phyloP scores from a whole-genome alignment of 2,329 filamentous ascomycete genomes.

The Xylaria arbuscula region DNA sequence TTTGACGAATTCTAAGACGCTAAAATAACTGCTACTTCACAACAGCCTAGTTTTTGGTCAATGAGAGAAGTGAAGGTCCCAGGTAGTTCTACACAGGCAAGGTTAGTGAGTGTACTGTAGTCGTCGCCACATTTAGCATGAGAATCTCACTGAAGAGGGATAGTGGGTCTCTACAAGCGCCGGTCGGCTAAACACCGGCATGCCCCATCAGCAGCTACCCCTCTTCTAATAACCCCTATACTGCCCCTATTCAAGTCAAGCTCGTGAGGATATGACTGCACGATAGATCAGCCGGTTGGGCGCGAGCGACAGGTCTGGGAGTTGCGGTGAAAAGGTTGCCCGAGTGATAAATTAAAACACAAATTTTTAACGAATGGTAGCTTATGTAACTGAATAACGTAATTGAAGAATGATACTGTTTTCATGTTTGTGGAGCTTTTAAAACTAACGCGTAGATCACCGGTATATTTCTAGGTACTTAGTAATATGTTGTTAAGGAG shows the following conservation, averaged over 20 bases:
- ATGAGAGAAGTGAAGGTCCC: not conserved
- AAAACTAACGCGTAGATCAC: too few relatives aligned
- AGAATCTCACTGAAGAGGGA: conserved; percentile 8
- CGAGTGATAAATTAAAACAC: too few relatives aligned
- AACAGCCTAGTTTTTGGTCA: not conserved
- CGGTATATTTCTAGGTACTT: too few relatives aligned
- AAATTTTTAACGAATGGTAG: too few relatives aligned
- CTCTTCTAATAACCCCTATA: not conserved
- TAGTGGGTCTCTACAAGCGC: not conserved
- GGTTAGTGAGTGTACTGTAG: not conserved
- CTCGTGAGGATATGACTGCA: not conserved
- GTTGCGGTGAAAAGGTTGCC: too few relatives aligned
- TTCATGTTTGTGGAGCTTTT: too few relatives aligned
- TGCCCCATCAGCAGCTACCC: not conserved
- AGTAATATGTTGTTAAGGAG: too few relatives aligned
- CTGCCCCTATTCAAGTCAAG: not conserved
- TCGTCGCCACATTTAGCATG: not conserved
- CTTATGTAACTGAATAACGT: too few relatives aligned
- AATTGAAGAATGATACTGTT: too few relatives aligned
- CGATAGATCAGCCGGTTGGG: too few relatives aligned
- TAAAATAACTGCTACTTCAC: not conserved
- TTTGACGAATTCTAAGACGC: conserved; percentile 21
- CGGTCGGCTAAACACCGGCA: not conserved
- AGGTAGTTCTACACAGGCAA: not conserved
- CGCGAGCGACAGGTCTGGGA: too few relatives aligned